Conservation (phyloP, 208 protist genomes). For the Leishmania tropica region DNA sequence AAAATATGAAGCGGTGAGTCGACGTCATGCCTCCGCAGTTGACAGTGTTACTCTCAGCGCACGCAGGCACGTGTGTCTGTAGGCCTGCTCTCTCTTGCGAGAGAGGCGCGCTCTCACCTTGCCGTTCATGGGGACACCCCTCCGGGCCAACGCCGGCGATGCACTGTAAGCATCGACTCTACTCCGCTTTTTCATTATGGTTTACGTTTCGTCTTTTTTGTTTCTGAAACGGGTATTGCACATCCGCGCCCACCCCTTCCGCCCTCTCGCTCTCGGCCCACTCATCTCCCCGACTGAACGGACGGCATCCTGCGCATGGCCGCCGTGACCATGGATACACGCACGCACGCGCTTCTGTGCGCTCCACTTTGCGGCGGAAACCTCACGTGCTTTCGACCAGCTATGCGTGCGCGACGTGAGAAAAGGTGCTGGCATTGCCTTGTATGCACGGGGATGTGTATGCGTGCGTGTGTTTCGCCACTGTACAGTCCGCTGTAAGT, state of each 20-base stretch:
- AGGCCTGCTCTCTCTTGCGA: background rate
- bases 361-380: background rate
- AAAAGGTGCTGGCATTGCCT: background rate
- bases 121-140: background rate
- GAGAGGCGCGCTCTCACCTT: background rate
- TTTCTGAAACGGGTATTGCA: background rate
- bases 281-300: background rate
- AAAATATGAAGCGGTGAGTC: background rate
- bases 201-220: background rate
- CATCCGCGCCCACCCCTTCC: background rate
- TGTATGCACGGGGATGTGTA: background rate
- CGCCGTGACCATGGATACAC: background rate
- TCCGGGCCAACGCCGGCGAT: background rate
- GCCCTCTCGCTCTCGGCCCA: background rate
- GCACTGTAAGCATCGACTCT: background rate
- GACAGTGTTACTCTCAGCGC: background rate
- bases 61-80: background rate
- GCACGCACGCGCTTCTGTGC: background rate
- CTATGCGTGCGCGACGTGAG: background rate
- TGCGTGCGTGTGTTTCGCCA: background rate
- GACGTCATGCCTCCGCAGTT: background rate
- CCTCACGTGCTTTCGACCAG: background rate
- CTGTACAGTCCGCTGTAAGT: background rate
- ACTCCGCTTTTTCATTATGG: background rate
- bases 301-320: background rate